Evolutionary conservation across 148 eudicot genomes (phyloP).

Genomic region (Cornus florida): DNA sequence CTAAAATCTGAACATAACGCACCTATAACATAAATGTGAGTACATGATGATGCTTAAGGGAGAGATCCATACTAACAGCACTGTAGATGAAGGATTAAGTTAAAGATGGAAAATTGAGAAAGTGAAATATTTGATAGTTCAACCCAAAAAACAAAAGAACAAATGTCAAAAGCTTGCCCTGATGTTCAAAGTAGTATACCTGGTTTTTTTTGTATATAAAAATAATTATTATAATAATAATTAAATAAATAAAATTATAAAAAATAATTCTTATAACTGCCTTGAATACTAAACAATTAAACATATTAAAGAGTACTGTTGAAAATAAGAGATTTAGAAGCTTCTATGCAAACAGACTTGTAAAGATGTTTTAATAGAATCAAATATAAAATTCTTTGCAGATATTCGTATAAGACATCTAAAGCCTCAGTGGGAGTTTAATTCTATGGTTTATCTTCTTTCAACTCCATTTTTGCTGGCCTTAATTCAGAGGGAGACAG

Average conservation of each 20-base stretch:
- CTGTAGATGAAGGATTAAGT: not conserved
- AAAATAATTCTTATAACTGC: not conserved
- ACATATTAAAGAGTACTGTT: not conserved
- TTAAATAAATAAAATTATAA: too few relatives aligned
- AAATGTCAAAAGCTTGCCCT: too few relatives aligned
- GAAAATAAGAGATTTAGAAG: too few relatives aligned
- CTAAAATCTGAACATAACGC: too few relatives aligned
- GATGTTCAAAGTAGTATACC: not conserved
- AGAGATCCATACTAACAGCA: conserved; percentile 1
- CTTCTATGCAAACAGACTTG: too few relatives aligned
- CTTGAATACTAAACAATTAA: not conserved
- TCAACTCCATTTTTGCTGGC: not conserved
- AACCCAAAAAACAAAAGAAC: not conserved
- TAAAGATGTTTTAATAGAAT: not conserved
- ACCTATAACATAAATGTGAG: not conserved
- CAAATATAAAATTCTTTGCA: too few relatives aligned
- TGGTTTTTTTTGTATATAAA: too few relatives aligned
- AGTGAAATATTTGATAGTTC: not conserved
- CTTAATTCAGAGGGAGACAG: too few relatives aligned
- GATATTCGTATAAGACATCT: not conserved
- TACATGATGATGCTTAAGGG: not conserved
- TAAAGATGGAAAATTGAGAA: too few relatives aligned
- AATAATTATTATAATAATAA: not conserved
- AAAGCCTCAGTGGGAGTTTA: not conserved
- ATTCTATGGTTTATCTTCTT: not conserved